Percentiles rank a stretch among this genome's conserved stretches.
Evolutionary conservation across 139 green algal genomes (phyloP).

Genomic region (Chlamydomonas asymmetrica): DNA sequence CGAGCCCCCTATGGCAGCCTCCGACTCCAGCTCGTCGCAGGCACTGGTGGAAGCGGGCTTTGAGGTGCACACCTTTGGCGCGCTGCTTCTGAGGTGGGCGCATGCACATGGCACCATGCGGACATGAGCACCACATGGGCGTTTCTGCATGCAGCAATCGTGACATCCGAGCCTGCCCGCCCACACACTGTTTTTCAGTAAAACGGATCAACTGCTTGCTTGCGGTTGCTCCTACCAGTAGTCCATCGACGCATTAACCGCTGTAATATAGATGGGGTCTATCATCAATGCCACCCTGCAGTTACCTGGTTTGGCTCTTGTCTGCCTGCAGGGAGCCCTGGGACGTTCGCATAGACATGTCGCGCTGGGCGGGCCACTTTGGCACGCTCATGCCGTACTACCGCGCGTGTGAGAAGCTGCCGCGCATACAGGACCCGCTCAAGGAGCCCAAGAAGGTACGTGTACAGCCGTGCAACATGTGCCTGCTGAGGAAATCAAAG

Average conservation of each 20-base stretch:
- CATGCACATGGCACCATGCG: no score
- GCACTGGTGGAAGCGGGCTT: conserved; percentile 38
- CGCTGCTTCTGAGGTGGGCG: conserved; percentile 25
- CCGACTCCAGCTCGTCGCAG: conserved; percentile 30
- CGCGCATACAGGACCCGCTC: conserved; percentile 25
- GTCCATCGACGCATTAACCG: no score
- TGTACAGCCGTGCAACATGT: conserved; percentile 1
- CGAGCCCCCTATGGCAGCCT: conserved; percentile 38
- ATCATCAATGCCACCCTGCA: no score
- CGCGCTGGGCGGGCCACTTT: conserved; percentile 57
- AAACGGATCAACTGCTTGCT: no score
- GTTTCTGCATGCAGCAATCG: no score
- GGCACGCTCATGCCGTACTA: conserved; percentile 61
- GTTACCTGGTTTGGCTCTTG: no score
- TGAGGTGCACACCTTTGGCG: conserved; percentile 20
- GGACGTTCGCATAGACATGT: conserved; percentile 45
- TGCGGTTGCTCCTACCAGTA: no score
- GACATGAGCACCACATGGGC: no score
- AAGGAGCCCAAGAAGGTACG: conserved; percentile 27
- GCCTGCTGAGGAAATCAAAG: no score
- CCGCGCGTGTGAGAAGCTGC: not conserved
- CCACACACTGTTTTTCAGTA: no score
- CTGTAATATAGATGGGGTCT: no score
- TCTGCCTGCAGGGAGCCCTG: conserved; percentile 20
- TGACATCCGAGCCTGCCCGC: no score